phyloP scores from a whole-genome alignment of 257 asterid species.

The Gentiana dahurica region DNA sequence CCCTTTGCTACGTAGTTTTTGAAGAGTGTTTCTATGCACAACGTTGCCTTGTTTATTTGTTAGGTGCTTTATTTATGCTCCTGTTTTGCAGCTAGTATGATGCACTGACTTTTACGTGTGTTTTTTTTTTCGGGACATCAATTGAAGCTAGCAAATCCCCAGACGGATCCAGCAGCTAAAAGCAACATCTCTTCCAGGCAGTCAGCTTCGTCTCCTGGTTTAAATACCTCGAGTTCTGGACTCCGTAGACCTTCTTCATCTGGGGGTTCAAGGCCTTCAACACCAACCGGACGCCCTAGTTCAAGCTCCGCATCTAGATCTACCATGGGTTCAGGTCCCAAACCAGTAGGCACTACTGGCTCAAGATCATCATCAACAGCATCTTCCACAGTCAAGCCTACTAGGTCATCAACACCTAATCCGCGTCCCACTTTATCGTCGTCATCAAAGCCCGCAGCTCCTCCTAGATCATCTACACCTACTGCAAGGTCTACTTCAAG shows the following conservation, averaged over 20 bases:
- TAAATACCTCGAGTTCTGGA: conserved; percentile 60
- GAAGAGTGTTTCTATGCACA: background rate
- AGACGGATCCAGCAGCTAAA: conserved; percentile 50
- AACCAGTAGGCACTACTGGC: conserved; percentile 25
- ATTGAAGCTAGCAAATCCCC: conserved; percentile 77
- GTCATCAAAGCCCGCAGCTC: conserved; percentile 38
- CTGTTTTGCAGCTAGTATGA: conserved; percentile 4
- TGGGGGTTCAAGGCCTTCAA: conserved; percentile 84
- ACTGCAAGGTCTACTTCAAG: conserved; percentile 59
- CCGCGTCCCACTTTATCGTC: conserved; percentile 47
- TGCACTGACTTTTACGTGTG: conserved; percentile 13
- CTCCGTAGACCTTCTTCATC: conserved; percentile 87
- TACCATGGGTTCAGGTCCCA: conserved; percentile 36
- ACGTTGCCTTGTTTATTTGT: background rate
- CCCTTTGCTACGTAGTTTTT: background rate
- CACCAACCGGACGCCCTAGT: conserved; percentile 84
- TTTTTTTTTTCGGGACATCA: conserved; percentile 15
- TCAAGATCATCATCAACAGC: conserved; percentile 17
- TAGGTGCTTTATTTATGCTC: background rate
- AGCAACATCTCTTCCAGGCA: conserved; percentile 58
- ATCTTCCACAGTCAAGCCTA: conserved; percentile 40
- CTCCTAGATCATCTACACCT: conserved; percentile 90
- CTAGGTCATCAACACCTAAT: conserved; percentile 86
- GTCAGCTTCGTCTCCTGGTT: conserved; percentile 43
- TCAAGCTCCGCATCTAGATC: conserved; percentile 43